These are phyloP conservation scores for Protomyces arabidopsidicola DNA, from an alignment of 1,139 yeast species.

Conservation along the genomic window DNA sequence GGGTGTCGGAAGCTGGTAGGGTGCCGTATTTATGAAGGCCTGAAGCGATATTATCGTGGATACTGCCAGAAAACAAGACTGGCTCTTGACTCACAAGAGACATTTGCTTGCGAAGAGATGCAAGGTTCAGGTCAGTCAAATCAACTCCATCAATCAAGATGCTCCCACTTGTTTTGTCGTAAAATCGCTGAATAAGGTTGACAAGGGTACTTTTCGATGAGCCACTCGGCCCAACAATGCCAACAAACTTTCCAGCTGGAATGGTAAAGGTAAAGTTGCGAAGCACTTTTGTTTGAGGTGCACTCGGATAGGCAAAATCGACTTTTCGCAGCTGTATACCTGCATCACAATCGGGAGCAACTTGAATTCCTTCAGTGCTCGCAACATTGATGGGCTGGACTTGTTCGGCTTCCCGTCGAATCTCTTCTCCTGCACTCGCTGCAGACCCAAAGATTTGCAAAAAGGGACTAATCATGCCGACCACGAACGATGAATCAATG, in stretches of 20 bases:
- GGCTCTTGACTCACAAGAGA: slow-evolving; percentile 71
- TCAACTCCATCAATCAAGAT: slow-evolving; percentile 46
- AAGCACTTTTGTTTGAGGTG: slow-evolving; percentile 40
- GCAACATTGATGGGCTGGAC: background rate
- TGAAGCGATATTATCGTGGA: slow-evolving; percentile 60
- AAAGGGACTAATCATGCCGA: slow-evolving; percentile 35
- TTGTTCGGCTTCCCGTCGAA: background rate
- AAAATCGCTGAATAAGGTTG: slow-evolving; percentile 52
- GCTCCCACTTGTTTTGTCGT: slow-evolving; percentile 41
- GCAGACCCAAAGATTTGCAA: slow-evolving; percentile 7
- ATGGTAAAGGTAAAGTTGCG: slow-evolving; percentile 52
- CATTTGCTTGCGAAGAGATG: slow-evolving; percentile 50
- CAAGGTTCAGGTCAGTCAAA: slow-evolving; percentile 46
- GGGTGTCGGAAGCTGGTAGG: background rate
- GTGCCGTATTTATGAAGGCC: slow-evolving; percentile 48
- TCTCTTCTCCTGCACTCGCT: slow-evolving; percentile 2
- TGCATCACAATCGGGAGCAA: slow-evolving; percentile 33
- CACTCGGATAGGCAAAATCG: slow-evolving; percentile 39
- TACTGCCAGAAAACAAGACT: slow-evolving; percentile 59
- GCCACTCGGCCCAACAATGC: slow-evolving; percentile 71
- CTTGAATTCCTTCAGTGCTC: background rate
- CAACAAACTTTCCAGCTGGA: slow-evolving; percentile 49
- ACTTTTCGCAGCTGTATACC: slow-evolving; percentile 38
- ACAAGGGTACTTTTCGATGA: slow-evolving; percentile 71
- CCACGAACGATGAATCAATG: slow-evolving; percentile 39